Conservation (phyloP, 1,139 yeast species). For the Suhomyces terraborum region DNA sequence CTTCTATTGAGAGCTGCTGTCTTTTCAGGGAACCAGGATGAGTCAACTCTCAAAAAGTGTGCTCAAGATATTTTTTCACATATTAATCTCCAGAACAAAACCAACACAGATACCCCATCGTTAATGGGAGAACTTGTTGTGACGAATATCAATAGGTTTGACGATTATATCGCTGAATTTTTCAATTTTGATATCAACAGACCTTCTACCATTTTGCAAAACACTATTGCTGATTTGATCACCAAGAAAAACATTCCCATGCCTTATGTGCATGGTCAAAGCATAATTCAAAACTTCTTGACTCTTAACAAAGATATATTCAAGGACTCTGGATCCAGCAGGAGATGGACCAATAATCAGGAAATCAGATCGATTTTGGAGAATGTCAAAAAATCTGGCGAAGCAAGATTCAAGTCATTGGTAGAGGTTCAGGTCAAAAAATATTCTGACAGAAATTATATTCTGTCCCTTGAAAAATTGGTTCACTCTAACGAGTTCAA, state of each 20-base stretch:
- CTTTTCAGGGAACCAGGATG: neutral
- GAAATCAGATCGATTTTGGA: constrained; percentile 4
- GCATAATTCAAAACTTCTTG: constrained; percentile 6
- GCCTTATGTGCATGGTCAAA: neutral
- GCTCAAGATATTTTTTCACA: constrained; percentile 8
- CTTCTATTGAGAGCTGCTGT: constrained; percentile 3
- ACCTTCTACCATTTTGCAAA: neutral
- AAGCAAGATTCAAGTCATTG: constrained; percentile 10
- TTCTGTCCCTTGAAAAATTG: constrained; percentile 5
- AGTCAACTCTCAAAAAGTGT: constrained; percentile 3
- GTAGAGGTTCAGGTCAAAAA: constrained; percentile 8
- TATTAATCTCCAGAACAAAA: constrained; percentile 4
- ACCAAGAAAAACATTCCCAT: neutral
- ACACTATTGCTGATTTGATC: neutral
- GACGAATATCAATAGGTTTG: constrained; percentile 7
- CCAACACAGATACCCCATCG: constrained; percentile 1
- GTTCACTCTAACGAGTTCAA: constrained; percentile 19
- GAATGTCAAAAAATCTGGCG: constrained; percentile 11
- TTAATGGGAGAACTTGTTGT: constrained; percentile 6
- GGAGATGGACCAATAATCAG: constrained; percentile 6
- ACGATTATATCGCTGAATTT: constrained; percentile 5
- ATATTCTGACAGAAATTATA: constrained; percentile 8
- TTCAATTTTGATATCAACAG: constrained; percentile 1
- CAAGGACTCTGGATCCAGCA: neutral
- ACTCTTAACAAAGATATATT: constrained; percentile 11